Percentiles rank a stretch among this genome's conserved stretches.
These are phyloP conservation scores for Dryas drummondii DNA, from an alignment of 306 rosid genomes.

Conservation along the genomic window DNA sequence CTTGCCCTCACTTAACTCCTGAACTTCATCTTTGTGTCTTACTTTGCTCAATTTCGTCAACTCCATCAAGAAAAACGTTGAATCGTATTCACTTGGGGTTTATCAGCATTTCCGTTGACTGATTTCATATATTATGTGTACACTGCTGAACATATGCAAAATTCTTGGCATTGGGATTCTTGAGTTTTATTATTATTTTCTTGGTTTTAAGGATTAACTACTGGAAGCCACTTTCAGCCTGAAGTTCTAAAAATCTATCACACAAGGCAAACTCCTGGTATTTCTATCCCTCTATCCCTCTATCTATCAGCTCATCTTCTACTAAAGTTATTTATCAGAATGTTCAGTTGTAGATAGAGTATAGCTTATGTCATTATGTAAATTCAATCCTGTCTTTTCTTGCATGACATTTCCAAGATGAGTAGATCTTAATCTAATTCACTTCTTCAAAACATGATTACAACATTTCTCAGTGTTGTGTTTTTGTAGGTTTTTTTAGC, in stretches of 20 bases:
- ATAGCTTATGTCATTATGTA: neutral
- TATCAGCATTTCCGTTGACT: neutral
- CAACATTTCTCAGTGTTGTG: neutral
- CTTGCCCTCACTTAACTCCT: no score
- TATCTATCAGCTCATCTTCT: neutral
- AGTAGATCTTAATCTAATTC: neutral
- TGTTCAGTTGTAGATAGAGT: neutral
- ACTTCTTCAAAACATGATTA: neutral
- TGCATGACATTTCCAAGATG: neutral
- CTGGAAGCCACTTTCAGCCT: conserved; percentile 43
- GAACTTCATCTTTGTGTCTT: no score
- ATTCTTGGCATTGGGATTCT: neutral
- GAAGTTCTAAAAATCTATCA: conserved; percentile 29
- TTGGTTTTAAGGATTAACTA: conserved; percentile 40
- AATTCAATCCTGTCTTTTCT: conserved; percentile 10
- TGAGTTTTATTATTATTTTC: neutral
- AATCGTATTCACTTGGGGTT: no score
- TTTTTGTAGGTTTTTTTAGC: conserved; percentile 33
- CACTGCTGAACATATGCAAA: neutral
- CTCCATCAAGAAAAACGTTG: no score
- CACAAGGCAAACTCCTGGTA: conserved; percentile 36
- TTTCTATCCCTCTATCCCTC: no score
- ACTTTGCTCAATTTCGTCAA: no score
- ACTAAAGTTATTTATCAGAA: neutral
- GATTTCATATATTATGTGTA: neutral